Percentiles rank a stretch among this genome's conserved stretches.
Evolutionary conservation across 441 rosid genomes (phyloP).

Genomic region (Adansonia grandidieri): DNA sequence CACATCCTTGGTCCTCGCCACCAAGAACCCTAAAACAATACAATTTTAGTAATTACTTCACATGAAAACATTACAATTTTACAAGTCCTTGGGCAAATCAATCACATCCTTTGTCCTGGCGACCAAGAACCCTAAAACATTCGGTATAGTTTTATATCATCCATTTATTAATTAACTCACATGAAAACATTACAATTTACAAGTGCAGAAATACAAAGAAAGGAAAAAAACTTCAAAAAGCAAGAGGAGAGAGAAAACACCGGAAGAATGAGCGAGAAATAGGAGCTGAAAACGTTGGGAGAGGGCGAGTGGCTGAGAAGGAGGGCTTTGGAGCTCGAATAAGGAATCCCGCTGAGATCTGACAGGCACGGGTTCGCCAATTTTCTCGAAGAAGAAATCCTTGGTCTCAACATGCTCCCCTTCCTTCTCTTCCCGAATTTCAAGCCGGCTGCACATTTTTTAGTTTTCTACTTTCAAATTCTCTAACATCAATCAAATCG

Average conservation of each 20-base stretch:
- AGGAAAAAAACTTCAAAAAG: background rate
- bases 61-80: background rate
- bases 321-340: slow-evolving; percentile 57
- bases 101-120: slow-evolving; percentile 71
- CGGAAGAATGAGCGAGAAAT: slow-evolving; percentile 75
- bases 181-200: background rate
- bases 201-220: background rate
- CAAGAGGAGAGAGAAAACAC: slow-evolving; percentile 32
- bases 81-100: slow-evolving; percentile 46
- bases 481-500: background rate
- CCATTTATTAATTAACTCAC: background rate
- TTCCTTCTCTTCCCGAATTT: slow-evolving; percentile 56
- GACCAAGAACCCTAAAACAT: slow-evolving; percentile 70
- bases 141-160: background rate
- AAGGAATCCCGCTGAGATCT: slow-evolving; percentile 29
- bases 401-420: slow-evolving; percentile 55
- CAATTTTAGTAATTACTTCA: background rate
- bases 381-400: slow-evolving; percentile 68
- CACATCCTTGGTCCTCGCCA: slow-evolving; percentile 72
- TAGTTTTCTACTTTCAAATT: background rate
- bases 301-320: slow-evolving; percentile 72
- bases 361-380: slow-evolving; percentile 72
- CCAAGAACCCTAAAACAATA: slow-evolving; percentile 65
- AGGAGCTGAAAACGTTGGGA: slow-evolving; percentile 55
- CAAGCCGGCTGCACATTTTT: slow-evolving; percentile 34